Evolutionary conservation across 345 rosid genomes (phyloP).

Genomic region (Odontarrhena argentea): DNA sequence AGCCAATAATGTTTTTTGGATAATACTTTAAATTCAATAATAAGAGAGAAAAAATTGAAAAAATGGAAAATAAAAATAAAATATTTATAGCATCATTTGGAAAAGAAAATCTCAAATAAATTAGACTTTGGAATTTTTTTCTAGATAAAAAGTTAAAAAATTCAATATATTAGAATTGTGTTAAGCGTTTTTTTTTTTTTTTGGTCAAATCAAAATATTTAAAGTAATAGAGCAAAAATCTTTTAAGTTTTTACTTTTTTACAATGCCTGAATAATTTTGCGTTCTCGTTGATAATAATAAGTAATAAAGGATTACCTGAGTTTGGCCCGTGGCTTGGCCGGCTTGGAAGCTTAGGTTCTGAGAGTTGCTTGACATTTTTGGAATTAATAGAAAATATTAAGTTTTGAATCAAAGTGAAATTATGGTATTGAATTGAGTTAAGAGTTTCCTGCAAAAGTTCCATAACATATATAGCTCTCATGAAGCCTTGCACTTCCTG

Average conservation of each 20-base stretch:
- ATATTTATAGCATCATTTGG: too few relatives aligned
- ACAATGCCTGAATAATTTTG: background rate
- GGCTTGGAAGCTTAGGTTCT: conserved; percentile 50
- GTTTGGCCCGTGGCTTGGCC: conserved; percentile 62
- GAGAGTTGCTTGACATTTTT: conserved; percentile 49
- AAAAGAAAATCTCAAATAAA: too few relatives aligned
- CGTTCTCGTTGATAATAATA: background rate
- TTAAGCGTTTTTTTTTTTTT: too few relatives aligned
- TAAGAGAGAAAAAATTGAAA: too few relatives aligned
- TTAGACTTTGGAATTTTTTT: too few relatives aligned
- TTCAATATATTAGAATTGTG: background rate
- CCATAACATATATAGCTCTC: conserved; percentile 27
- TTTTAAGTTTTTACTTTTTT: background rate
- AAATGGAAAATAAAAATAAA: too few relatives aligned
- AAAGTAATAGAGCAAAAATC: too few relatives aligned
- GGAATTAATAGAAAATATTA: background rate
- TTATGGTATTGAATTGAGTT: background rate
- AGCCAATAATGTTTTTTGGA: too few relatives aligned
- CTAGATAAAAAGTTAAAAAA: too few relatives aligned
- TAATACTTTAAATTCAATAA: too few relatives aligned
- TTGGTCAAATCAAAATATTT: too few relatives aligned
- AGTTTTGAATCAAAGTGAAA: background rate
- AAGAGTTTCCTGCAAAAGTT: background rate
- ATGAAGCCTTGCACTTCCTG: conserved; percentile 4
- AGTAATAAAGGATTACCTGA: conserved; percentile 42